phyloP scores from a whole-genome alignment of 129 eudicot genomes.

The Saposhnikovia divaricata region DNA sequence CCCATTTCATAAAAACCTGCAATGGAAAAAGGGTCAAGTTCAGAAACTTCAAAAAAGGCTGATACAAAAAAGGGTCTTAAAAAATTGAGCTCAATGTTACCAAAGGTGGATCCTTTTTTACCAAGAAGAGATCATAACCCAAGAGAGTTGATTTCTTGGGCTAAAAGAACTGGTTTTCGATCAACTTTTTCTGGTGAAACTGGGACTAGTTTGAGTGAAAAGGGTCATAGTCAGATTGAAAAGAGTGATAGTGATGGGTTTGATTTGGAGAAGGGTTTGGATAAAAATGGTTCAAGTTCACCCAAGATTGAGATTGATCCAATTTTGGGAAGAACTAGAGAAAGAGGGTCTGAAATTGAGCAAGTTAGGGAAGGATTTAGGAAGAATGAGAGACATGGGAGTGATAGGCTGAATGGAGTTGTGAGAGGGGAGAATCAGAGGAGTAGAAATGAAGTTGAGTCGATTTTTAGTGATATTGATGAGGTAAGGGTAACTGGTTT shows the following conservation, averaged over 20 bases:
- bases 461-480: conserved; percentile 25
- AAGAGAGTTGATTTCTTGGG: conserved; percentile 93
- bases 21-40: conserved; percentile 75
- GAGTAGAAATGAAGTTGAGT: conserved; percentile 23
- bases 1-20: conserved; percentile 27
- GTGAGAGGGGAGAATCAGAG: conserved; percentile 19
- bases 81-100: conserved; percentile 30
- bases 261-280: conserved; percentile 61
- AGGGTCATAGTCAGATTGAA: conserved; percentile 14
- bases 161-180: conserved; percentile 84
- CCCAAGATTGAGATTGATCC: conserved; percentile 66
- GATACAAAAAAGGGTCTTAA: conserved; percentile 36
- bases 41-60: conserved; percentile 29
- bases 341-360: conserved; percentile 48
- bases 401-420: conserved; percentile 12
- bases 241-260: conserved; percentile 14
- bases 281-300: conserved; percentile 38
- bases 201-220: conserved; percentile 32
- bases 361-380: conserved; percentile 26
- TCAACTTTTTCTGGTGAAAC: conserved; percentile 72
- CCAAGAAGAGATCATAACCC: conserved; percentile 64
- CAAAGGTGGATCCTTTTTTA: conserved; percentile 72
- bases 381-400: conserved; percentile 15
- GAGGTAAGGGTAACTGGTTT: conserved; percentile 19
- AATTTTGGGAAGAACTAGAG: conserved; percentile 49